phyloP scores from a whole-genome alignment of 495 filamentous ascomycete species.

The Parathielavia appendiculata region DNA sequence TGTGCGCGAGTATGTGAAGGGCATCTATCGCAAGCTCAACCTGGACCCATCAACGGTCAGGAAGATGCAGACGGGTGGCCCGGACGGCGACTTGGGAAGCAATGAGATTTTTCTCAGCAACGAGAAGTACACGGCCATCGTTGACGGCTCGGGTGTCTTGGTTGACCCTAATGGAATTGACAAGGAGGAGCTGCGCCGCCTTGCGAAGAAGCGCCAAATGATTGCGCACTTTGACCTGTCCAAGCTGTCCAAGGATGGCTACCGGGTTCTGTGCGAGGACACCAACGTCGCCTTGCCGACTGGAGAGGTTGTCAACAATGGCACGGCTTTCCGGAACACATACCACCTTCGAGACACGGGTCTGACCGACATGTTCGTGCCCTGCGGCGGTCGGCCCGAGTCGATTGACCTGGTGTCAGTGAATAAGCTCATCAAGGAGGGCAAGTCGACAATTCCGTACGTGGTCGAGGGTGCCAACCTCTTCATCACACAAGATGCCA shows the following conservation, averaged over 20 bases:
- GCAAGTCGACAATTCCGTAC: conserved; percentile 81
- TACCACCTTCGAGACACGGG: conserved; percentile 80
- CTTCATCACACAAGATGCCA: conserved; percentile 98
- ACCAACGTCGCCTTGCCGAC: conserved; percentile 76
- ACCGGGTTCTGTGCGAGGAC: conserved; percentile 90
- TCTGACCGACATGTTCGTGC: conserved; percentile 84
- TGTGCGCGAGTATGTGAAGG: conserved; percentile 89
- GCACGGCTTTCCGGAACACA: conserved; percentile 92
- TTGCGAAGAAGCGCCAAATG: conserved; percentile 85
- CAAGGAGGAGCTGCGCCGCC: conserved; percentile 71
- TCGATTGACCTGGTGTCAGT: conserved; percentile 89
- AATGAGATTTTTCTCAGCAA: conserved; percentile 96
- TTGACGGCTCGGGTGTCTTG: conserved; percentile 92
- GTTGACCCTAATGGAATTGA: conserved; percentile 88
- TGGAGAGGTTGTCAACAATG: conserved; percentile 83
- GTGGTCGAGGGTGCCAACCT: conserved; percentile 97
- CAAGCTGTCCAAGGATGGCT: conserved; percentile 83
- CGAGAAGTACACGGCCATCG: conserved; percentile 88
- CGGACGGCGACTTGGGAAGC: conserved; percentile 92
- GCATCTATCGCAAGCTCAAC: conserved; percentile 92
- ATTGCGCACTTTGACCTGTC: conserved; percentile 79
- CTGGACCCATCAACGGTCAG: conserved; percentile 74
- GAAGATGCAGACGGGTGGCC: conserved; percentile 97
- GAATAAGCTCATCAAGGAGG: conserved; percentile 75
- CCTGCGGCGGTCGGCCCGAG: conserved; percentile 94